phyloP scores from a whole-genome alignment of 1,284 basidiomycete genomes.

The Fomitopsis palustris region DNA sequence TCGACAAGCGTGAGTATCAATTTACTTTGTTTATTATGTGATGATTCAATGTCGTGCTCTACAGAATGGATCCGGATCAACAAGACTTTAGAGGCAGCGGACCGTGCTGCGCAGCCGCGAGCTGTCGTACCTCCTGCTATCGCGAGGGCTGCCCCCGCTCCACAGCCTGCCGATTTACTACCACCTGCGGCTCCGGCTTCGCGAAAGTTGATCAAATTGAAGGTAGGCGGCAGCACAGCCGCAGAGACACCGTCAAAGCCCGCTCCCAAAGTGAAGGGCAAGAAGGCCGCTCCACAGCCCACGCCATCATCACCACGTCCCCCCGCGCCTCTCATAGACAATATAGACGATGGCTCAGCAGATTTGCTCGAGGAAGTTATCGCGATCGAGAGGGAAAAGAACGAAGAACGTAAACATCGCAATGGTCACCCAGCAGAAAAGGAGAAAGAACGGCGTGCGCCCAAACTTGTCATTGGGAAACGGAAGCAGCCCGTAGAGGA shows the following conservation, averaged over 20 bases:
- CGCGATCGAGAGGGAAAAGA: constrained; percentile 70
- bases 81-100: constrained; percentile 63
- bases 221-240: constrained; percentile 33
- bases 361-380: constrained; percentile 79
- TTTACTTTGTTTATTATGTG: neutral
- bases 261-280: constrained; percentile 36
- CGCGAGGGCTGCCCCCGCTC: constrained; percentile 29
- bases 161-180: constrained; percentile 21
- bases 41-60: constrained; percentile 4
- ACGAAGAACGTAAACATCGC: constrained; percentile 34
- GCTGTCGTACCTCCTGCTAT: constrained; percentile 27
- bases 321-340: constrained; percentile 53
- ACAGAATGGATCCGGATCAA: constrained; percentile 75
- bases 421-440: constrained; percentile 17
- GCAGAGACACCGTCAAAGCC: constrained; percentile 18
- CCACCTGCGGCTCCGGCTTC: constrained; percentile 31
- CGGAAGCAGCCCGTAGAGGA: constrained; percentile 49
- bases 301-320: constrained; percentile 52
- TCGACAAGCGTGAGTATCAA: constrained; percentile 71
- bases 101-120: constrained; percentile 33
- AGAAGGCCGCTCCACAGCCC: constrained; percentile 39
- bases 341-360: constrained; percentile 73
- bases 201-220: constrained; percentile 59
- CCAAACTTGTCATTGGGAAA: constrained; percentile 38
- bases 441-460: constrained; percentile 29